Evolutionary conservation across 2,329 filamentous ascomycete genomes (phyloP).

Genomic region (Fusarium sp.): DNA sequence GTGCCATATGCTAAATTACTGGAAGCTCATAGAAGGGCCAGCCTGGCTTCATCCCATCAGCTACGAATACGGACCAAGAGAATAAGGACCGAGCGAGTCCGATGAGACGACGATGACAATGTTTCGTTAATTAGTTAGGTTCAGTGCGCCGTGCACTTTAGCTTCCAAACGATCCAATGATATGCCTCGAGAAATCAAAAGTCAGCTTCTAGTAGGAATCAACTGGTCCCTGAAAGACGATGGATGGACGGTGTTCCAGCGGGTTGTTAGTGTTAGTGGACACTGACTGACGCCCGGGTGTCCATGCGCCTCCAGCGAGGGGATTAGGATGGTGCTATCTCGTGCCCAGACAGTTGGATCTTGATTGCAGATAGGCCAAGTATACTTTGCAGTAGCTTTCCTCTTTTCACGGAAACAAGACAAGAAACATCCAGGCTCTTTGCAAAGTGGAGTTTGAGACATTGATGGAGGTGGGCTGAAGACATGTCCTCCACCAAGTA

Average conservation of each 20-base stretch:
- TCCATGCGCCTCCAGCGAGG: slow-evolving; percentile 17
- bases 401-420: slow-evolving; percentile 16
- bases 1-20: background rate
- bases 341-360: slow-evolving; percentile 23
- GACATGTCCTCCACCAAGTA: slow-evolving; percentile 31
- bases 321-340: slow-evolving; percentile 14
- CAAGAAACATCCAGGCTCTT: slow-evolving; percentile 5
- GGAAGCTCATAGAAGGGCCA: slow-evolving; percentile 13
- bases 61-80: slow-evolving; percentile 7
- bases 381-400: background rate
- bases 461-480: slow-evolving; percentile 24
- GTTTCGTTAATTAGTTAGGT: slow-evolving; percentile 1
- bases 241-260: background rate
- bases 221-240: slow-evolving; percentile 24
- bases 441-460: slow-evolving; percentile 35
- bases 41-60: slow-evolving; percentile 20
- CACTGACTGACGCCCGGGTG: slow-evolving; percentile 19
- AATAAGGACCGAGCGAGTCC: slow-evolving; percentile 2
- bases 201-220: slow-evolving; percentile 3
- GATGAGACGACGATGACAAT: background rate
- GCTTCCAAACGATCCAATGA: slow-evolving; percentile 1
- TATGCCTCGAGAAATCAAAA: background rate
- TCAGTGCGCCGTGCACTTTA: slow-evolving; percentile 9
- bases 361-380: background rate
- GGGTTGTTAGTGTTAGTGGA: slow-evolving; percentile 20